Percentiles rank a stretch among this genome's conserved stretches.
Conservation (phyloP, 495 filamentous ascomycete genomes). For the Penicillium chermesinum region DNA sequence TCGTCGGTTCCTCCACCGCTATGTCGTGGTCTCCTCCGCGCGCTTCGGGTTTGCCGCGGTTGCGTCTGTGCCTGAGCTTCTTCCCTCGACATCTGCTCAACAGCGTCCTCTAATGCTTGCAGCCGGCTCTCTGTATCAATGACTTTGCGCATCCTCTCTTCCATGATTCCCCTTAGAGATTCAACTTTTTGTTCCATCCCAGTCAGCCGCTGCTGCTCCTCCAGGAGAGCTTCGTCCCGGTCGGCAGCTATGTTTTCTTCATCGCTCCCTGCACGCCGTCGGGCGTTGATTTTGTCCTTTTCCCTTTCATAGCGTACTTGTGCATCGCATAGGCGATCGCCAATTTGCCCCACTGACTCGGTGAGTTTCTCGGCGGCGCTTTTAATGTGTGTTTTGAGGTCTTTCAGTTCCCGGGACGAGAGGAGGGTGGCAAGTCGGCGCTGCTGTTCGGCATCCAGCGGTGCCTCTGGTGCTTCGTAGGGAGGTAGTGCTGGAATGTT, state of each 20-base stretch:
- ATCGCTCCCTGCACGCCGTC: neutral
- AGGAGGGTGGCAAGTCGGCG: slow-evolving; percentile 30
- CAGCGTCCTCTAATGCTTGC: slow-evolving; percentile 24
- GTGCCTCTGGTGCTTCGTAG: slow-evolving; percentile 53
- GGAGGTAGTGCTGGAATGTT: slow-evolving; percentile 42
- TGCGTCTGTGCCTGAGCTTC: slow-evolving; percentile 7
- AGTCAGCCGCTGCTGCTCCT: slow-evolving; percentile 23
- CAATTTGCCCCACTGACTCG: slow-evolving; percentile 42
- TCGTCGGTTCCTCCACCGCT: slow-evolving; percentile 17
- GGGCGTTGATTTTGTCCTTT: slow-evolving; percentile 11
- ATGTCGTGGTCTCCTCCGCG: slow-evolving; percentile 15
- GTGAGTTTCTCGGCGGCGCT: slow-evolving; percentile 35
- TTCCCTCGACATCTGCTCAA: slow-evolving; percentile 32
- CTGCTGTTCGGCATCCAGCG: slow-evolving; percentile 37
- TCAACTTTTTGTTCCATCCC: slow-evolving; percentile 26
- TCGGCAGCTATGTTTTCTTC: slow-evolving; percentile 10
- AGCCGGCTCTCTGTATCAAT: slow-evolving; percentile 37
- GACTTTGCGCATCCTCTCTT: slow-evolving; percentile 32
- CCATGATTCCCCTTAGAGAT: slow-evolving; percentile 32
- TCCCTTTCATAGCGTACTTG: slow-evolving; percentile 24
- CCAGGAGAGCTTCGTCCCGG: slow-evolving; percentile 4
- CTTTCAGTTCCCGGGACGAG: slow-evolving; percentile 23
- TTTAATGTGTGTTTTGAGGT: slow-evolving; percentile 32
- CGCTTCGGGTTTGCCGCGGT: slow-evolving; percentile 17
- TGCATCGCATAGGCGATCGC: slow-evolving; percentile 39